Evolutionary conservation across 2,329 filamentous ascomycete species (phyloP), one percentile per base, ranked within the genome.

Genomic region (Alternaria metachromatica): DNA sequence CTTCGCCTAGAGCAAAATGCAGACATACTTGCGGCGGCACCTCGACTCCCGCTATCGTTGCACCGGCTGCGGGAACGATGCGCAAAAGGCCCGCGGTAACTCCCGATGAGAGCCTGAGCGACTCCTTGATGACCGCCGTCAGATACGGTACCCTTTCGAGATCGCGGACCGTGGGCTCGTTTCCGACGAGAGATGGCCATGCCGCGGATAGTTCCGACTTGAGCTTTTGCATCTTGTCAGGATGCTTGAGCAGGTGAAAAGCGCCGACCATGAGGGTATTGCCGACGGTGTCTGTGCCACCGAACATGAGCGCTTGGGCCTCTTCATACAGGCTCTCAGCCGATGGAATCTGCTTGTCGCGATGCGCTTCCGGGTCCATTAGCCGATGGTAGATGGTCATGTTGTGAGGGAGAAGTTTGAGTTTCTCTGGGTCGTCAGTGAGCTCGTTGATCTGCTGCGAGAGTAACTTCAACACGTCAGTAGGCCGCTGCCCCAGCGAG

Each of bases 271-370:
- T 81, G 8, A 83, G 65, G 2, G 82, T 77, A 44, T 80, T 81
- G 1, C 78, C 83, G 6, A 80, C 78, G 0, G 83, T 85, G 60
- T 85, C 82, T 12, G 77, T 77, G 13, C 83, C 84, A 8, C 78
- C 84, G 65, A 84, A 84, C 65, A 85, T 75, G 54, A 86, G 73
- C 0, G 81, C 80, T 67, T 82, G 79, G 2, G 79, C 80, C 73
- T 85, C 84, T 18, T 85, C 81, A 48, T 80, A 82, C 4, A 85
- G 67, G 48, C 75, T 79, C 2, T 65, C 73, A 6, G 73, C 55
- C 4, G 69, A 73, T 6, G 80, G 78, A 1, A 80, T 70, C 0
- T 63, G 75, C 25, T 76, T 74, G 56, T 71, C 72, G n/a, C 74
- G 72, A 62, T 79, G 75, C 2, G 72, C 69, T 28, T 76, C 71